These are phyloP conservation scores for Venturia asperata DNA, from an alignment of 2,329 filamentous ascomycete species.

Conservation along the genomic window DNA sequence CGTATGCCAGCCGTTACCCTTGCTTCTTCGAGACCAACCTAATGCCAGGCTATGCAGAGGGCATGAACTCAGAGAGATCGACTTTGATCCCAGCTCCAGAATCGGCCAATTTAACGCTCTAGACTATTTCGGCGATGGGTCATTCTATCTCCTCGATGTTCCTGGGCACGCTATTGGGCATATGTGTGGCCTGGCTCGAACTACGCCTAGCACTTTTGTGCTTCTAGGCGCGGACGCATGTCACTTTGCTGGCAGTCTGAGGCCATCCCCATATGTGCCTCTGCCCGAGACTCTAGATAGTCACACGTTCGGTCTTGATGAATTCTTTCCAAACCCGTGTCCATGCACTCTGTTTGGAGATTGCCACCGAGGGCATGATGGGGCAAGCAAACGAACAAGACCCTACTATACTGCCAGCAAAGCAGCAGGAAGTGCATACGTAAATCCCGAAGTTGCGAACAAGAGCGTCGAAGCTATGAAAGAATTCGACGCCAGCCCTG, in stretches of 20 bases:
- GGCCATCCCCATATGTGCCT: conserved; percentile 32
- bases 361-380: conserved; percentile 25
- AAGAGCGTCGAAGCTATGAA: conserved; percentile 40
- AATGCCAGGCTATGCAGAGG: no score
- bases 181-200: conserved; percentile 38
- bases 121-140: no score
- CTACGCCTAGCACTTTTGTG: conserved; percentile 34
- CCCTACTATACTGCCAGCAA: conserved; percentile 10
- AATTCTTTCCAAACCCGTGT: conserved; percentile 22
- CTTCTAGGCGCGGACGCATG: conserved; percentile 40
- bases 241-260: conserved; percentile 35
- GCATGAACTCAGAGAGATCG: no score
- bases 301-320: conserved; percentile 27
- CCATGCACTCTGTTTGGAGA: conserved; percentile 33
- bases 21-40: no score
- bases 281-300: conserved; percentile 30
- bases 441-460: conserved; percentile 23
- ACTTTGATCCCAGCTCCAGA: no score
- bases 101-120: no score
- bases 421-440: conserved; percentile 12
- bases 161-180: conserved; percentile 25
- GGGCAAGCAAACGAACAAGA: conserved; percentile 25
- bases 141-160: no score
- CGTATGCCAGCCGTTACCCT: no score
- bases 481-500: conserved; percentile 28